These are phyloP conservation scores for Metrosideros polymorpha DNA, from an alignment of 441 rosid species.

Conservation along the genomic window DNA sequence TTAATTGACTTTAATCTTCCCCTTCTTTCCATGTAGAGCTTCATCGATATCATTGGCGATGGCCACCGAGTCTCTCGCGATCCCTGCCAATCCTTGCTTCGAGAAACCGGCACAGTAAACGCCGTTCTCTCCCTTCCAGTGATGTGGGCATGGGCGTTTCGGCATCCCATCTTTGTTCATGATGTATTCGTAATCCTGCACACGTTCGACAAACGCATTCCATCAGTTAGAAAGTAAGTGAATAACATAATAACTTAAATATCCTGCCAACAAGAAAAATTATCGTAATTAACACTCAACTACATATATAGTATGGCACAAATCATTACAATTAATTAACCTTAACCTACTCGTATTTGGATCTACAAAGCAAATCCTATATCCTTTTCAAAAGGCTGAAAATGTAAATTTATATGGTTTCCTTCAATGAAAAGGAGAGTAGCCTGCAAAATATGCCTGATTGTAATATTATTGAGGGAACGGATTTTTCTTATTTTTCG, in stretches of 20 bases:
- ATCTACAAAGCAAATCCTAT: neutral
- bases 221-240: neutral
- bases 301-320: neutral
- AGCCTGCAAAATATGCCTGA: neutral
- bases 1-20: neutral
- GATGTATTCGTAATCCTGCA: constrained; percentile 21
- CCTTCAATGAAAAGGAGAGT: neutral
- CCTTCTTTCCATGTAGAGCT: neutral
- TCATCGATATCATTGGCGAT: neutral
- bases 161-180: constrained; percentile 10
- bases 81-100: neutral
- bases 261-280: neutral
- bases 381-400: neutral
- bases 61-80: neutral
- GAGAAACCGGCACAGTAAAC: constrained; percentile 1
- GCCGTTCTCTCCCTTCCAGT: constrained; percentile 7
- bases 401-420: neutral
- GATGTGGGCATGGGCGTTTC: neutral
- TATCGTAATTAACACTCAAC: neutral
- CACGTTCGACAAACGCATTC: neutral
- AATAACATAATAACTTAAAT: neutral
- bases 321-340: neutral
- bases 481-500: neutral
- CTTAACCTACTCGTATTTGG: neutral
- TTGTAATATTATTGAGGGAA: neutral